These are phyloP conservation scores for Chaetomium olivaceum DNA, from an alignment of 2,329 filamentous ascomycete genomes.

Conservation along the genomic window DNA sequence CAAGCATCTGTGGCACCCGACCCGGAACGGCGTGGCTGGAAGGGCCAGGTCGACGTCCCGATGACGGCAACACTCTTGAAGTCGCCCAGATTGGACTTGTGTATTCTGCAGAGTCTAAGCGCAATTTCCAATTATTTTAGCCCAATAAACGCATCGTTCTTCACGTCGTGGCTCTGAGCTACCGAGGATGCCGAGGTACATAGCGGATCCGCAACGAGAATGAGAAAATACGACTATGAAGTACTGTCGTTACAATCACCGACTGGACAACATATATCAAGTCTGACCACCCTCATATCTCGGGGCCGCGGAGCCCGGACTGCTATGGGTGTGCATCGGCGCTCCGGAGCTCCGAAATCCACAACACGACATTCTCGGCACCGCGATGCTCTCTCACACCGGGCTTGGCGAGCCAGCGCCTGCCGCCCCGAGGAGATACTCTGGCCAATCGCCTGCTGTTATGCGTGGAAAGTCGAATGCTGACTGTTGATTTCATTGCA, in stretches of 20 bases:
- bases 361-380: neutral
- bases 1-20: too few species aligned
- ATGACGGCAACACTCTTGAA: neutral
- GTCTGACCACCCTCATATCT: neutral
- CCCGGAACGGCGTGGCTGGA: neutral
- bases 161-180: neutral
- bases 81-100: neutral
- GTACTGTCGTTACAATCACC: neutral
- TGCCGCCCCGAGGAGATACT: neutral
- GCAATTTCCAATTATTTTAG: neutral
- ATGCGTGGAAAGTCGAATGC: neutral
- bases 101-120: neutral
- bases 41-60: neutral
- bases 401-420: neutral
- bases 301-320: slow-evolving; percentile 21
- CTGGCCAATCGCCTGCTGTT: neutral
- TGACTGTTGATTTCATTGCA: neutral
- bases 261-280: neutral
- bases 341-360: neutral
- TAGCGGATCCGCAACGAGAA: neutral
- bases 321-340: neutral
- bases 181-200: neutral
- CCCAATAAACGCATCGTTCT: neutral
- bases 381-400: neutral
- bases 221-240: neutral